A percentile compares a stretch with the other conserved stretches of the same genome.
phyloP scores from a whole-genome alignment of 768 basidiomycete species.

The Suillus cothurnatus region DNA sequence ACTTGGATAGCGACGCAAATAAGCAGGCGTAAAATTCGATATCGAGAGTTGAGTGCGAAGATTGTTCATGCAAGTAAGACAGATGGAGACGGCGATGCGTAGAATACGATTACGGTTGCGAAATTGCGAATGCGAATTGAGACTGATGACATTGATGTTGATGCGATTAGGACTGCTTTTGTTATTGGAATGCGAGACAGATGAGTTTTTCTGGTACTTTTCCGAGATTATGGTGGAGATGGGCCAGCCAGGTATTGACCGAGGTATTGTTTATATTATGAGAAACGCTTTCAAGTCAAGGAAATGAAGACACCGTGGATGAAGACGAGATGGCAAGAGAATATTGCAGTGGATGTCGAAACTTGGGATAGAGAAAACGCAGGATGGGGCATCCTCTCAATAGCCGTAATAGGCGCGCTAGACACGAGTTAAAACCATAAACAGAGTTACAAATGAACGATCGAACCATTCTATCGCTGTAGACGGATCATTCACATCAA shows the following conservation, averaged over 20 bases:
- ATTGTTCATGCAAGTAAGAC: constrained; percentile 30
- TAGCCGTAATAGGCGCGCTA: constrained; percentile 70
- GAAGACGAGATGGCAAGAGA: constrained; percentile 20
- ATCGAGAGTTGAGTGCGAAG: constrained; percentile 33
- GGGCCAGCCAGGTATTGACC: constrained; percentile 21
- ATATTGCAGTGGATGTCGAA: constrained; percentile 26
- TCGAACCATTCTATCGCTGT: constrained; percentile 60
- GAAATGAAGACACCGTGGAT: constrained; percentile 13
- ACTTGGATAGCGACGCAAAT: constrained; percentile 7
- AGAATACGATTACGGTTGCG: constrained; percentile 22
- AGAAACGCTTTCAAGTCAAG: constrained; percentile 26
- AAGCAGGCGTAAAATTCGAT: constrained; percentile 10
- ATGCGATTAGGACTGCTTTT: constrained; percentile 19
- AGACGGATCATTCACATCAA: constrained; percentile 10
- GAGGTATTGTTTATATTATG: constrained; percentile 20
- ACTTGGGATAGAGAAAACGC: constrained; percentile 29
- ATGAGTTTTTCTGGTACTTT: constrained; percentile 15
- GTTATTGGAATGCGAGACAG: constrained; percentile 2
- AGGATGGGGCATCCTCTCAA: constrained; percentile 31
- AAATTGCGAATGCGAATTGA: constrained; percentile 23
- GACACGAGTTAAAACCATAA: constrained; percentile 19
- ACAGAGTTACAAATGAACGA: not conserved
- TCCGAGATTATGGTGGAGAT: constrained; percentile 36
- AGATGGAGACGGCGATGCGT: constrained; percentile 27
- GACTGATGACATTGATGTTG: constrained; percentile 25